These are phyloP conservation scores for Paraurostyla sp. DNA, from an alignment of 73 alveolate genomes.

Conservation along the genomic window DNA sequence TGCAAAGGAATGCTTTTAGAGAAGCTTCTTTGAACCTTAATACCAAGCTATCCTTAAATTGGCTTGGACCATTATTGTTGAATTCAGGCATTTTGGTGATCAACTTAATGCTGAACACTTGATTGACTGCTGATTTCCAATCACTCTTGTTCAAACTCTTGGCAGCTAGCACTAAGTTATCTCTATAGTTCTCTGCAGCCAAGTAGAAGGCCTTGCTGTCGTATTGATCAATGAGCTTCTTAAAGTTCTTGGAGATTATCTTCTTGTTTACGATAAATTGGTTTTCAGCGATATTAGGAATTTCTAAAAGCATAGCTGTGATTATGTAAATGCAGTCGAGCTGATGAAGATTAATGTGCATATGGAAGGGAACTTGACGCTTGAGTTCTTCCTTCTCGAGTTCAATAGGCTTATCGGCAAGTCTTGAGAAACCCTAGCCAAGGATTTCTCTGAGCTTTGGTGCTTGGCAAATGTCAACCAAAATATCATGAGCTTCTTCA, in stretches of 20 bases:
- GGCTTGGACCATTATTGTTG: neutral
- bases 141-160: constrained; percentile 64
- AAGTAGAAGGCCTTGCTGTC: constrained; percentile 74
- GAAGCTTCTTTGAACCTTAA: constrained; percentile 62
- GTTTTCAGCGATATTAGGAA: constrained; percentile 71
- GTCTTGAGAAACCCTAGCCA: constrained; percentile 70
- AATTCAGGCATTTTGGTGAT: constrained; percentile 39
- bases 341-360: constrained; percentile 85
- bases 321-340: constrained; percentile 83
- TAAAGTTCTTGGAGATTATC: constrained; percentile 72
- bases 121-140: constrained; percentile 73
- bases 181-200: constrained; percentile 78
- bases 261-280: constrained; percentile 70
- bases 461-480: constrained; percentile 72
- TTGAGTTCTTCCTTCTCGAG: constrained; percentile 71
- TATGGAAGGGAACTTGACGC: constrained; percentile 83
- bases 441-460: constrained; percentile 74
- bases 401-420: constrained; percentile 62
- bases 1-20: constrained; percentile 59
- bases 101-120: constrained; percentile 30
- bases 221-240: constrained; percentile 79
- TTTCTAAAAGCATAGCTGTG: constrained; percentile 84
- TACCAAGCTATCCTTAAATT: neutral
- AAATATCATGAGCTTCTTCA: constrained; percentile 77
- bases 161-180: constrained; percentile 75